A percentile compares a stretch with the other conserved stretches of the same genome.
Evolutionary conservation across 805 yeast genomes (phyloP).

Genomic region (Cephaloascus fragrans): DNA sequence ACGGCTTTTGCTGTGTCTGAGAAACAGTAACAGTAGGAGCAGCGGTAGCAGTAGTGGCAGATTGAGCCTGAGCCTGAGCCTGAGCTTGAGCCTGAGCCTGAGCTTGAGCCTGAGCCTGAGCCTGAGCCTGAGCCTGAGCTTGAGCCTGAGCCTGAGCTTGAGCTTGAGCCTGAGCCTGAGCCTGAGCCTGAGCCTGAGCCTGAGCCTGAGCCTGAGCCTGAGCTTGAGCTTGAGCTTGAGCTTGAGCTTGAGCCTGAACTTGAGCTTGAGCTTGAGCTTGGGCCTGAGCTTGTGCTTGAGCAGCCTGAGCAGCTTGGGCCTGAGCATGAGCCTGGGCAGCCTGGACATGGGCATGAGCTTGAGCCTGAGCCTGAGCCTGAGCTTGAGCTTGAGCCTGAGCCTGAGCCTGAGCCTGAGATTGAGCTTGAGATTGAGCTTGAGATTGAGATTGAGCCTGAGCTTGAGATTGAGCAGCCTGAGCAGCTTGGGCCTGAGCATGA

Average conservation of each 20-base stretch:
- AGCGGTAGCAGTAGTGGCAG: too few relatives aligned
- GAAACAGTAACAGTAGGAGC: too few relatives aligned
- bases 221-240: neutral
- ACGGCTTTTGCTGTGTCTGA: neutral
- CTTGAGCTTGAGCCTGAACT: neutral
- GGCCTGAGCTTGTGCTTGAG: conserved; percentile 26
- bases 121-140: neutral
- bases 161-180: neutral
- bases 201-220: neutral
- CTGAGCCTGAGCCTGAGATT: neutral
- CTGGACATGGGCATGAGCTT: conserved; percentile 14
- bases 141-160: neutral
- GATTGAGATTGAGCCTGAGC: conserved; percentile 1
- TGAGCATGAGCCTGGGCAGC: conserved; percentile 9
- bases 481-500: conserved; percentile 3
- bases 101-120: neutral
- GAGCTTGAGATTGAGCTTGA: neutral
- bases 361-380: conserved; percentile 17
- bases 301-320: conserved; percentile 18
- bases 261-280: conserved; percentile 1
- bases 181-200: neutral
- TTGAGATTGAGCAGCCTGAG: conserved; percentile 3
- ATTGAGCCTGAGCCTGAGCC: neutral
- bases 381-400: conserved; percentile 7
- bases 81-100: neutral